Evolutionary conservation across 306 rosid species (phyloP), one percentile per base, ranked within the genome.

Genomic region (Begonia loranthoides): DNA sequence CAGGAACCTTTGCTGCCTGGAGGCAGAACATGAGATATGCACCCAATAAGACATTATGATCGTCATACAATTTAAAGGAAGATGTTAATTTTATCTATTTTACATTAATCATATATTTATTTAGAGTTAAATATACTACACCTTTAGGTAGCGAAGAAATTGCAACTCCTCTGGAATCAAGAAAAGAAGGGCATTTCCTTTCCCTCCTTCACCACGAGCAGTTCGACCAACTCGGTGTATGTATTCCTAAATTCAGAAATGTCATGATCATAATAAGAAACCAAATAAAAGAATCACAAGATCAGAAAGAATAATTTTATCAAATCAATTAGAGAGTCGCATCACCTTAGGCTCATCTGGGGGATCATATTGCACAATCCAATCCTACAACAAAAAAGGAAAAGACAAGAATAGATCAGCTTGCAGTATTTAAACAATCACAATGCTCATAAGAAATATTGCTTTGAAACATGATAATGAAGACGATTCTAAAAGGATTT

Each of bases 341-440:
- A 43, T 2, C 63, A 90, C 97, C 94, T 80, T 90, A 17, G 97
- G 97, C 40, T 85, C 94, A 80, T 85, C 97, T 6, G 97, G 97
- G 66, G 97, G 97, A 76, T 90, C 97, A 69, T 59, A 85, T 70
- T 90, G 97, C 82, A 90, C 93, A 76, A 90, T 85, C 95, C 97
- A 90, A 67, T 90, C 97, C 97, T 90, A 66, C 77, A 78, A 55
- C 41, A 61, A 59, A 57, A 45, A 38, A 51, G 36, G 17, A 48
- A 54, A 51, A 52, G 43, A 17, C 21, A 9, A 49, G 12, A 49
- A 49, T 15, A 49, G 10, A 15, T 9, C 10, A 49, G 9, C 36
- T 5, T 28, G 9, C 36, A 28, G 36, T 28, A 28, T 7, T 28
- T 28, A 49, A 49, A n/a, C 28, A 4, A 9, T 7, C 9, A 49